These are phyloP conservation scores for Rhizopogon vulgaris DNA, from an alignment of 768 basidiomycete species.

Conservation along the genomic window DNA sequence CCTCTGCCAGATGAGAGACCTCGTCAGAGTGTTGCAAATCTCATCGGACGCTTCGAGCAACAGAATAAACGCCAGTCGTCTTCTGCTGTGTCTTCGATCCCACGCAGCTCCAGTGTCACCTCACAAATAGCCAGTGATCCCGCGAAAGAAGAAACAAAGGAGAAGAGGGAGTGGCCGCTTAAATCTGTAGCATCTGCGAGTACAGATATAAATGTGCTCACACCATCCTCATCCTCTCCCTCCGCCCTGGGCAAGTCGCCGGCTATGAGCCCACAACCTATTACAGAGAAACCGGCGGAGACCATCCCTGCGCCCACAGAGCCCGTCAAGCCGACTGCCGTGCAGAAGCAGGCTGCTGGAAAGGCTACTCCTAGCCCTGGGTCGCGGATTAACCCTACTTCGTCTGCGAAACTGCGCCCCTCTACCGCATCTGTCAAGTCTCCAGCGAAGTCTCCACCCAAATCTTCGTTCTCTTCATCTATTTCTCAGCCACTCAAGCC, in stretches of 20 bases:
- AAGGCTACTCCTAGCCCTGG: constrained; percentile 20
- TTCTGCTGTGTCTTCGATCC: constrained; percentile 29
- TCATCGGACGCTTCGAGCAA: constrained; percentile 85
- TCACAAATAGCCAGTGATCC: constrained; percentile 63
- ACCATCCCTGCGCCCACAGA: constrained; percentile 17
- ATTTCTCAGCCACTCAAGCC: constrained; percentile 30
- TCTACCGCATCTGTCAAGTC: constrained; percentile 14
- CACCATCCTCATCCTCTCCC: constrained; percentile 30
- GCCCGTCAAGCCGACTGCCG: constrained; percentile 14
- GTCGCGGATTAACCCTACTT: constrained; percentile 9
- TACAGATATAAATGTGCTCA: constrained; percentile 27
- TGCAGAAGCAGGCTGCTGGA: constrained; percentile 8
- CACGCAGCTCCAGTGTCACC: constrained; percentile 61
- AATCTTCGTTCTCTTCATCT: constrained; percentile 28
- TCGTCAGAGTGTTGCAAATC: constrained; percentile 81
- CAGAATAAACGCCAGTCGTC: constrained; percentile 62
- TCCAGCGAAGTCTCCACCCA: constrained; percentile 19
- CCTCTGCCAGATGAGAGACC: constrained; percentile 85
- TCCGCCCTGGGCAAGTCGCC: constrained; percentile 13
- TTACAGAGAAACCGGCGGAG: constrained; percentile 17
- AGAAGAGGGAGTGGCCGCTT: constrained; percentile 77
- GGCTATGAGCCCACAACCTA: constrained; percentile 24
- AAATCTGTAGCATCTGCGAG: constrained; percentile 28
- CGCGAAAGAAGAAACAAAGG: constrained; percentile 59
- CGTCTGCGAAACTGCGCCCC: constrained; percentile 27